Base-by-base conservation (phyloP, 306 rosid genomes). In the Glycyrrhiza uralensis region DNA sequence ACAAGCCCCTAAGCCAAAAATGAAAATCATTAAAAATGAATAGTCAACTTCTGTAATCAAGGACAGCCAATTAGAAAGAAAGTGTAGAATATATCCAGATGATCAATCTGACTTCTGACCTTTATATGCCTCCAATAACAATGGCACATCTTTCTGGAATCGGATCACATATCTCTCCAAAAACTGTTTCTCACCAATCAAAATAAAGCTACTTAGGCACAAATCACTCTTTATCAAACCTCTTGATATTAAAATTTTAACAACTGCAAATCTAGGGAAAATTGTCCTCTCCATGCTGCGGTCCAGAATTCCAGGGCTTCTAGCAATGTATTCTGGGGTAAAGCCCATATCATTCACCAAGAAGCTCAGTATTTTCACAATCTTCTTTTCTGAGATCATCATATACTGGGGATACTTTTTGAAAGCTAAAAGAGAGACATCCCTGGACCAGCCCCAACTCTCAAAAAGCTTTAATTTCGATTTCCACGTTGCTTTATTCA, bases 221-320 rank as follows among this genome's bases (percentile, higher is more conserved):
- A 69, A 13, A 39, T 46, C 61, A 2, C 57, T 39, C 66, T 35
- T 69, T 0, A 60, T 3, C 72, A 68, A 57, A 52, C 66, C 71
- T 60, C 57, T 70, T 2, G 39, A 17, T 32, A 32, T 30, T 19
- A 85, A 70, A 56, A 70, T 6, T 45, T 76, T 44, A 35, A 85
- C 5, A 26, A 85, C 85, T 8, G 85, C 75, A 67, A 67, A 79
- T 65, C 89, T 82, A 5, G 89, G 83, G 1, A 67, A 69, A 13
- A 79, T 19, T 38, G 71, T 65, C 62, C 44, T 79, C 77, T 82
- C 79, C 74, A 85, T 63, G 50, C 63, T 72, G 19, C 5, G 32
- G 13, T 3, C 2, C 4, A 79, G n/a, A 63, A 79, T 1, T 3
- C 0, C 22, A 8, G 83, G 79, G 49, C 10, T 0, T 55, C 5